These are phyloP conservation scores for Cytospora leucostoma DNA, from an alignment of 2,329 filamentous ascomycete species.

Conservation along the genomic window DNA sequence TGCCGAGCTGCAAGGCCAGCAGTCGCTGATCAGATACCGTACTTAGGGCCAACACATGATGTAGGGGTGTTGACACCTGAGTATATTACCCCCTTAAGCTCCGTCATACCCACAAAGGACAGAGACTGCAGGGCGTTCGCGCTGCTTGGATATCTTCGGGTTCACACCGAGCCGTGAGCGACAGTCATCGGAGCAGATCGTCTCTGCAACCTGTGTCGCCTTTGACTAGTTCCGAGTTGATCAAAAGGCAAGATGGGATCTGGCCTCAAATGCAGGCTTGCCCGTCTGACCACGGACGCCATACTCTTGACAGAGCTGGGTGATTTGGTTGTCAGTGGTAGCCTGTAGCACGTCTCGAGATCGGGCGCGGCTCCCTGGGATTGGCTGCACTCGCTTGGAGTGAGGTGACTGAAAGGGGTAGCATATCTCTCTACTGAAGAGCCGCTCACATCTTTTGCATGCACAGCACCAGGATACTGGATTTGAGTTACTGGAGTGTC, in stretches of 20 bases:
- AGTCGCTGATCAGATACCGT: not conserved
- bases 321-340: not conserved
- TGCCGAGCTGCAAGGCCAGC: not conserved
- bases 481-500: conserved; percentile 11
- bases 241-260: not conserved
- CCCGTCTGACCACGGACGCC: conserved; percentile 7
- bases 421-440: conserved; percentile 23
- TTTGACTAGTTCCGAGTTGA: conserved; percentile 1
- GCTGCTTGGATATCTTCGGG: not conserved
- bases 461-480: not conserved
- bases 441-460: conserved; percentile 9
- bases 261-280: not conserved
- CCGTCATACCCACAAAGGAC: not conserved
- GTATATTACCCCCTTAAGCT: not conserved
- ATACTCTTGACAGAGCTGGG: conserved; percentile 1
- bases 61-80: not conserved
- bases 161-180: conserved; percentile 2
- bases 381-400: not conserved
- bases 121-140: not conserved
- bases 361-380: conserved; percentile 17
- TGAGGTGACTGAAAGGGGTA: conserved; percentile 21
- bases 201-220: not conserved
- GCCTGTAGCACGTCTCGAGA: not conserved
- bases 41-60: not conserved
- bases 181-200: conserved; percentile 1